Percentiles rank a stretch among this genome's conserved stretches.
Conservation (phyloP, 2,329 filamentous ascomycete genomes). For the Trichoderma arundinaceum region DNA sequence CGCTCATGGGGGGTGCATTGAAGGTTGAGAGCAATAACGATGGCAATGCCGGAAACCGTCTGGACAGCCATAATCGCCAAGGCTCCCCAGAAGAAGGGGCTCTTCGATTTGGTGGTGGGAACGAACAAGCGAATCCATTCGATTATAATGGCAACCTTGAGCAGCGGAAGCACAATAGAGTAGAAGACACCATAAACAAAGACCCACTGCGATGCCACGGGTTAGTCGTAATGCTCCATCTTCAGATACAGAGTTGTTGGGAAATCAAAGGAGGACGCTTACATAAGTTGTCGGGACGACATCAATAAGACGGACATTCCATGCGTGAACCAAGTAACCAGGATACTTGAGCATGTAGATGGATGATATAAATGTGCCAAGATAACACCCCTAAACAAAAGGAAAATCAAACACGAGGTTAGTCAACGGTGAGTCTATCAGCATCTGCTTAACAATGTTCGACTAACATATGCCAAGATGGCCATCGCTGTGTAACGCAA, state of each 20-base stretch:
- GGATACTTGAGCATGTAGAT: conserved; percentile 9
- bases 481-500: conserved; percentile 1
- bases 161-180: conserved; percentile 15
- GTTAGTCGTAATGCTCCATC: neutral
- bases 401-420: neutral
- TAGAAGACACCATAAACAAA: conserved; percentile 13
- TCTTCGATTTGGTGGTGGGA: neutral
- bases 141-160: conserved; percentile 5
- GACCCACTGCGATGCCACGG: conserved; percentile 11
- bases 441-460: neutral
- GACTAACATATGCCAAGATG: conserved; percentile 8
- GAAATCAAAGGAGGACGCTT: neutral
- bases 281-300: conserved; percentile 14
- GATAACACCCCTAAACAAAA: neutral
- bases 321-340: conserved; percentile 19
- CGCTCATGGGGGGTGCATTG: conserved; percentile 3
- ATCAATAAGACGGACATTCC: conserved; percentile 7
- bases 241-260: neutral
- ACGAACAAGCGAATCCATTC: conserved; percentile 12
- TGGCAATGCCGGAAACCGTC: neutral
- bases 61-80: neutral
- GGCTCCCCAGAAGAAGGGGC: conserved; percentile 6
- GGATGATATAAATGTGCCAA: neutral
- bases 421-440: neutral
- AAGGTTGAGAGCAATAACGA: conserved; percentile 1